Conservation (phyloP, 225 moss, liverwort and hornwort species). For the Asterella californica region DNA sequence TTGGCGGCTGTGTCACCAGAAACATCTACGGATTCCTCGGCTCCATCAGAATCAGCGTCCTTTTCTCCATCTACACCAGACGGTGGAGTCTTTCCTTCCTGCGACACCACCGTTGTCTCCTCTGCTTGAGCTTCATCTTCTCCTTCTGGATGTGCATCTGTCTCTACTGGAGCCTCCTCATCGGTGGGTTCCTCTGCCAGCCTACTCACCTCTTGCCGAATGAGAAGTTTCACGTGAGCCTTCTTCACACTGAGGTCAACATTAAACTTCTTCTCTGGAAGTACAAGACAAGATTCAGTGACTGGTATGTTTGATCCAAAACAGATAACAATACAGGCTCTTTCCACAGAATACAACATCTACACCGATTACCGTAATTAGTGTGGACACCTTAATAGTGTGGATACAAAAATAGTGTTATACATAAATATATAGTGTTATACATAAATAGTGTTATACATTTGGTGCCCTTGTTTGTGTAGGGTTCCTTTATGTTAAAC, state of each 20-base stretch:
- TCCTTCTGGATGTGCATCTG: constrained; percentile 44
- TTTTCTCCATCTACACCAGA: constrained; percentile 5
- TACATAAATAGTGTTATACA: too few relatives aligned
- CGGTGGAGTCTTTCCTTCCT: constrained; percentile 7
- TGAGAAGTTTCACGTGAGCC: constrained; percentile 74
- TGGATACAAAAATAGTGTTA: too few relatives aligned
- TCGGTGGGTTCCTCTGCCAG: constrained; percentile 59
- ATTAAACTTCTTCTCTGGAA: constrained; percentile 59
- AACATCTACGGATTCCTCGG: constrained; percentile 17
- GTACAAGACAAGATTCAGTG: background rate
- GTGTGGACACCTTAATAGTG: too few relatives aligned
- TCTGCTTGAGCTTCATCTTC: constrained; percentile 35
- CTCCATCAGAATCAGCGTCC: constrained; percentile 7
- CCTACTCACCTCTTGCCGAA: constrained; percentile 75
- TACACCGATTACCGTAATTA: too few relatives aligned
- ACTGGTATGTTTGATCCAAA: background rate
- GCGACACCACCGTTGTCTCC: constrained; percentile 16
- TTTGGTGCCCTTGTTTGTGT: too few relatives aligned
- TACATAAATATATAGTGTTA: too few relatives aligned
- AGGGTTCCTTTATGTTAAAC: too few relatives aligned
- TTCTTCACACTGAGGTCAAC: constrained; percentile 62
- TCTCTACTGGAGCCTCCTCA: constrained; percentile 53
- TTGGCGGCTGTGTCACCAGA: constrained; percentile 22
- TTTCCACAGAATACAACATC: too few relatives aligned
- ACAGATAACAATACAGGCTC: background rate